These are phyloP conservation scores for Cytospora chrysosperma DNA, from an alignment of 2,329 filamentous ascomycete species.

Conservation along the genomic window DNA sequence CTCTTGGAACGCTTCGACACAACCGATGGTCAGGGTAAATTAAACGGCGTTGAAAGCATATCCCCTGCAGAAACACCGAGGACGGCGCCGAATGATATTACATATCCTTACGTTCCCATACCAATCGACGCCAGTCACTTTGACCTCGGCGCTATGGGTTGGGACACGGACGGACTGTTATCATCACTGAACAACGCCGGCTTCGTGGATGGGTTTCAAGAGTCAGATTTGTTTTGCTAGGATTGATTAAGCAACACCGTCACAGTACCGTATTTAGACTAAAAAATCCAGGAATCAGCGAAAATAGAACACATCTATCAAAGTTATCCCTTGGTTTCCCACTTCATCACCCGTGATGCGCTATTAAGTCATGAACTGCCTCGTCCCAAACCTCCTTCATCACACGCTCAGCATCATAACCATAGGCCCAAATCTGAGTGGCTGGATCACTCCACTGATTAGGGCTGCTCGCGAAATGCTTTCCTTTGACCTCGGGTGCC, in stretches of 20 bases:
- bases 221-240: slow-evolving; percentile 20
- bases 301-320: neutral
- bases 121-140: slow-evolving; percentile 17
- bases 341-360: neutral
- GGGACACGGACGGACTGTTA: slow-evolving; percentile 15
- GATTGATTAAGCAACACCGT: fast-evolving
- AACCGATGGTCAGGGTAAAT: neutral
- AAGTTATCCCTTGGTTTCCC: neutral
- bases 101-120: slow-evolving; percentile 13
- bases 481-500: slow-evolving; percentile 39
- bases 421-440: slow-evolving; percentile 48
- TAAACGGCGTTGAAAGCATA: neutral
- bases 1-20: slow-evolving; percentile 1
- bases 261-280: neutral
- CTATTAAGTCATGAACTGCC: slow-evolving; percentile 4
- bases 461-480: slow-evolving; percentile 38
- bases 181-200: slow-evolving; percentile 4
- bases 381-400: slow-evolving; percentile 34
- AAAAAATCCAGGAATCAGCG: neutral
- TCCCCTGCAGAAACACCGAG: neutral
- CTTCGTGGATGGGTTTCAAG: slow-evolving; percentile 7
- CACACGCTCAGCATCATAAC: slow-evolving; percentile 44
- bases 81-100: neutral
- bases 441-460: slow-evolving; percentile 50
- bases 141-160: slow-evolving; percentile 17